These are phyloP conservation scores for Morella rubra DNA, from an alignment of 306 rosid species.

Conservation along the genomic window DNA sequence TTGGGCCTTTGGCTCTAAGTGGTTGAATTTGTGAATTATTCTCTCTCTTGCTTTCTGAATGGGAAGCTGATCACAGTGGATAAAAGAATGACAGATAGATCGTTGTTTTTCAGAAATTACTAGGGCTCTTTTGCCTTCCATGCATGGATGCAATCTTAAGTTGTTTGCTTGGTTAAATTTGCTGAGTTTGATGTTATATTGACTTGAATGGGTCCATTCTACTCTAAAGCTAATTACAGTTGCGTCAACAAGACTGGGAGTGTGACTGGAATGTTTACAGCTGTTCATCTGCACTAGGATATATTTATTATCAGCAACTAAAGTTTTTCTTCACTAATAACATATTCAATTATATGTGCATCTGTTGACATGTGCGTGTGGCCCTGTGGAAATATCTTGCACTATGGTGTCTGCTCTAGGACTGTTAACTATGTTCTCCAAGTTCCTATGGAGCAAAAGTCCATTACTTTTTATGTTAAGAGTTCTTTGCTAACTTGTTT, in stretches of 20 bases:
- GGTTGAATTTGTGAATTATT: not conserved
- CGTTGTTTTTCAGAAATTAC: not conserved
- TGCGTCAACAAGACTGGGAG: not conserved
- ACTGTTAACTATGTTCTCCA: not conserved
- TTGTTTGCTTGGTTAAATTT: not conserved
- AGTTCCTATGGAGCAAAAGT: not conserved
- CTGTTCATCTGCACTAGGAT: not conserved
- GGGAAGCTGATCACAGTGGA: no score
- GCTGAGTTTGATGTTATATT: not conserved
- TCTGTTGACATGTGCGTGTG: not conserved
- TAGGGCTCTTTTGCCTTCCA: not conserved
- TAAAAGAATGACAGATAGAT: not conserved
- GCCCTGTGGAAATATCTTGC: not conserved
- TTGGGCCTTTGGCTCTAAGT: not conserved
- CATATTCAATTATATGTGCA: not conserved
- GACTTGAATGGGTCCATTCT: not conserved
- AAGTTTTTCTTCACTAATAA: not conserved
- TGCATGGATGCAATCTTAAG: not conserved
- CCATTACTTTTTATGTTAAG: not conserved
- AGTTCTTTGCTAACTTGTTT: not conserved
- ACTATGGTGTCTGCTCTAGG: not conserved
- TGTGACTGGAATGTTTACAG: not conserved
- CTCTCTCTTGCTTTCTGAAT: not conserved
- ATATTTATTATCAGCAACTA: not conserved
- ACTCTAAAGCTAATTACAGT: not conserved